These are phyloP conservation scores for Potentilla sterilis DNA, from an alignment of 306 rosid species.

Conservation along the genomic window DNA sequence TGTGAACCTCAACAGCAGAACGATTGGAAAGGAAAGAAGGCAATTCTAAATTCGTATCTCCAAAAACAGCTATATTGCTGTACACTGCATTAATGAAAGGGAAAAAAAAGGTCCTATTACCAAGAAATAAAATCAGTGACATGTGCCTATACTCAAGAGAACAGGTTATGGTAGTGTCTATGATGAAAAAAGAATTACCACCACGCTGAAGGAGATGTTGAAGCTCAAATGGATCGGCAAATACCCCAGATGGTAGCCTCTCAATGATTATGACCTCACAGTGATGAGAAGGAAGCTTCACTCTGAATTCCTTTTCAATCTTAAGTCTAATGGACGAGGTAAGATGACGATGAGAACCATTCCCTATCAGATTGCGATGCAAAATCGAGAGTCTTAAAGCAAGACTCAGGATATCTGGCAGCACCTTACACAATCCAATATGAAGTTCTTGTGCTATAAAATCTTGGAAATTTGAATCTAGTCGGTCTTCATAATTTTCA, in stretches of 20 bases:
- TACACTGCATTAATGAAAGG: conserved; percentile 39
- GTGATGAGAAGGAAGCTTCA: conserved; percentile 34
- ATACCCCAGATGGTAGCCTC: conserved; percentile 70
- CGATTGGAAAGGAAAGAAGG: conserved; percentile 80
- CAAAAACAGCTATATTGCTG: conserved; percentile 62
- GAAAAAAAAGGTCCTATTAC: not conserved
- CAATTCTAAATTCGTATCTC: conserved; percentile 81
- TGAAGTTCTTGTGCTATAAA: conserved; percentile 54
- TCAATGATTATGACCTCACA: conserved; percentile 64
- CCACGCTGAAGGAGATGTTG: conserved; percentile 72
- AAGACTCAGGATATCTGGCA: conserved; percentile 35
- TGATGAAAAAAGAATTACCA: conserved; percentile 39
- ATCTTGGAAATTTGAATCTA: conserved; percentile 50
- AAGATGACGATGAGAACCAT: conserved; percentile 72
- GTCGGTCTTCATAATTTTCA: conserved; percentile 35
- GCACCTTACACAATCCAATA: conserved; percentile 37
- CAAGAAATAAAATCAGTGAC: conserved; percentile 16
- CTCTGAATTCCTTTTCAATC: conserved; percentile 23
- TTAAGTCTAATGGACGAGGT: conserved; percentile 50
- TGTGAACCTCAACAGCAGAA: conserved; percentile 78
- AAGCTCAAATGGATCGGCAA: conserved; percentile 86
- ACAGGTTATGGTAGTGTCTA: conserved; percentile 1
- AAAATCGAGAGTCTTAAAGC: conserved; percentile 37
- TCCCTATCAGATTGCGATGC: conserved; percentile 55
- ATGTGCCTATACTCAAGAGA: conserved; percentile 3